Conservation (phyloP, 805 yeast genomes). For the Wickerhamomyces queroliae region DNA sequence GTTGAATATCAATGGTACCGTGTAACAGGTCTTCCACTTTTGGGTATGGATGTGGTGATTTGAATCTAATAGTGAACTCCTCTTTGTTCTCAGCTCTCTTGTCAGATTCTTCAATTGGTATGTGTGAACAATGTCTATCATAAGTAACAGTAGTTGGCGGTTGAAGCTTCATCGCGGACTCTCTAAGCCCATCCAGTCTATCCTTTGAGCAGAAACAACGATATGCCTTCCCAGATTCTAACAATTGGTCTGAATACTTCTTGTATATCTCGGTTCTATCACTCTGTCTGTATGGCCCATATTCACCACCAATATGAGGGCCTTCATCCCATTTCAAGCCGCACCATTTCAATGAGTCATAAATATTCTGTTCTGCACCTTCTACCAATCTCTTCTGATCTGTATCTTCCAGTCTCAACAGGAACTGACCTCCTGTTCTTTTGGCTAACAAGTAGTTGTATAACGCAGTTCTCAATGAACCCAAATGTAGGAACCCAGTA, state of each 20-base stretch:
- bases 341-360: conserved; percentile 73
- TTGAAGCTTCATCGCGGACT: conserved; percentile 62
- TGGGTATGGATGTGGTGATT: conserved; percentile 68
- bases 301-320: conserved; percentile 38
- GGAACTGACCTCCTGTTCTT: conserved; percentile 72
- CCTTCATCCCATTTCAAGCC: conserved; percentile 79
- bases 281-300: conserved; percentile 82
- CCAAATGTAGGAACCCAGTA: conserved; percentile 90
- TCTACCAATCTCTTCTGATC: conserved; percentile 73
- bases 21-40: conserved; percentile 69
- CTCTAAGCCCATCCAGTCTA: conserved; percentile 59
- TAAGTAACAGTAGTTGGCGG: conserved; percentile 94
- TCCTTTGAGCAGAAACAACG: conserved; percentile 84
- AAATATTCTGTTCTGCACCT: conserved; percentile 81
- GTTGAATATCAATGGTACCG: conserved; percentile 71
- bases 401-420: conserved; percentile 87
- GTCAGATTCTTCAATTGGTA: conserved; percentile 35
- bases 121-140: conserved; percentile 70
- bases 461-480: conserved; percentile 88
- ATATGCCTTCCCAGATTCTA: conserved; percentile 72
- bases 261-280: conserved; percentile 65
- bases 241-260: conserved; percentile 48
- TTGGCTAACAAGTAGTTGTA: conserved; percentile 82
- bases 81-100: conserved; percentile 26
- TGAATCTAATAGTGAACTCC: conserved; percentile 62